Evolutionary conservation across 2,329 filamentous ascomycete genomes (phyloP), one percentile per base, ranked within the genome.

Genomic region (Elsinoe ampelina): DNA sequence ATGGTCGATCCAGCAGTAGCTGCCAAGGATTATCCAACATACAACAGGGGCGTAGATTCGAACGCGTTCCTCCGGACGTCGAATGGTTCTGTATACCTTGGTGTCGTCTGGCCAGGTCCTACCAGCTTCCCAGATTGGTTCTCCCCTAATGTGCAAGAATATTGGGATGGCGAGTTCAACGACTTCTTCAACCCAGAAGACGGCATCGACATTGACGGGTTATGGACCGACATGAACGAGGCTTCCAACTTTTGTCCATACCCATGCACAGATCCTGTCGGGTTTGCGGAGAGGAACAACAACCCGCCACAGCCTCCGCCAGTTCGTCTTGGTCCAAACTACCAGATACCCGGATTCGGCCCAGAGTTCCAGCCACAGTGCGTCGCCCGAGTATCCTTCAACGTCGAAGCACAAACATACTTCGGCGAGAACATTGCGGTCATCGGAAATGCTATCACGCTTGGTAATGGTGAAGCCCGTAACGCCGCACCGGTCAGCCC

Each of bases 21-120:
- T 1, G 71, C 70, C 57, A 61, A 66, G 65, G 69, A 78, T 60
- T 83, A 69, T 50, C 82, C 61, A 61, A 72, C 80, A 0, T 90
- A 82, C 67, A 73, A 83, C 54, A 77, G 80, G 13, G 87, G 86
- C 0, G 69, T 81, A 1, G 76, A 80, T 5, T 71, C 78, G n/a
- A 77, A 73, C 17, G 68, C 80, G 8, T 82, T 83, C 67, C 65
- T 81, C 32, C 77, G 77, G 63, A 62, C 58, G 6, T 63, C 67
- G 36, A 83, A 89, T 62, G 85, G 77, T 12, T 73, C 73, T 10
- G 66, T 79, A 22, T 79, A 77, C 59, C 64, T 78, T 58, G 80
- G 86, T 13, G 85, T 89, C 13, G 87, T 91, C 19, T 92, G 87
- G 87, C 84, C 87, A 5, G 87, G 87, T 45, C 65, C 67, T 1